Evolutionary conservation across 2,329 filamentous ascomycete species (phyloP), one percentile per base, ranked within the genome.

Genomic region (Diplodia mutila): DNA sequence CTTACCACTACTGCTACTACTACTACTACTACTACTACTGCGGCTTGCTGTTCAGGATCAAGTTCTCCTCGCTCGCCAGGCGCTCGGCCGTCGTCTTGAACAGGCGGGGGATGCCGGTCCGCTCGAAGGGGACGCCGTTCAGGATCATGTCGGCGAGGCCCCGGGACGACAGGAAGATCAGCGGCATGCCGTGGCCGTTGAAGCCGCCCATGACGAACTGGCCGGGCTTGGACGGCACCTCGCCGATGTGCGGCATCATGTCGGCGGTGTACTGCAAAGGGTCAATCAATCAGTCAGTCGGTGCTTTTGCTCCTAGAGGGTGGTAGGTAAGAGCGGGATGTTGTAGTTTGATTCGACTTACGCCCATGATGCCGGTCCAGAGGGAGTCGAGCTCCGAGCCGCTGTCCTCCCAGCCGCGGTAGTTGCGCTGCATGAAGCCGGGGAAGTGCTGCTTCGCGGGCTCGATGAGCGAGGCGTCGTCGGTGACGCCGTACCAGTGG

Each of bases 131-230:
- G 0, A 54, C 46, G 2, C 70, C 75, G 1, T 76, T 69, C 4
- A 73, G 34, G 0, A 83, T 69, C 81, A 85, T 84, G 27, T 73
- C 69, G 1, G 77, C 80, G 9, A 85, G 52, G 0, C 77, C 81
- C 68, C 80, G 79, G 7, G 78, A 78, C 5, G 77, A 73, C 0
- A 82, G 73, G 23, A 81, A 80, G 21, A 84, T 79, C 27, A 82
- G 71, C 0, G 82, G 79, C 83, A 86, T 86, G 0, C 84, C 85
- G 66, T 85, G 83, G 0, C 85, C 84, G 34, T 80, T 81, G 68
- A 85, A 86, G 0, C 84, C 84, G 0, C 80, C 83, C 25, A 83
- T 73, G n/a, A 86, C 75, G 55, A 79, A 82, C 69, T 83, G 78
- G 6, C 76, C 77, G 2, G 74, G 66, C 55, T 76, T 77, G 0